A percentile compares a stretch with the other conserved stretches of the same genome.
phyloP scores from a whole-genome alignment of 345 rosid species.

The Syzygium grande region DNA sequence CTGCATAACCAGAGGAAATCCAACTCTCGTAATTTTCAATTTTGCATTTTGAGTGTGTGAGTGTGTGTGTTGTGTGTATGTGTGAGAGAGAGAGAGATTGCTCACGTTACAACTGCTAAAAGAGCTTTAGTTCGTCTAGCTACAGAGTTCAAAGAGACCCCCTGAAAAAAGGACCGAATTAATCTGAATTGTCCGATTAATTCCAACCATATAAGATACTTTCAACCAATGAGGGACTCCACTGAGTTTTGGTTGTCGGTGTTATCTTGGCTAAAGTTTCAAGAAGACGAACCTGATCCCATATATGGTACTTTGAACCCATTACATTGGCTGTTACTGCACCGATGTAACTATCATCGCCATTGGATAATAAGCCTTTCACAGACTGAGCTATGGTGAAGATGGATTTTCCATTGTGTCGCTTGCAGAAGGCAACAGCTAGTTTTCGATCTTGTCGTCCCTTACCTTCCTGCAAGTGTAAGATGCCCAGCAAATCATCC shows the following conservation, averaged over 20 bases:
- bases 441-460: conserved; percentile 82
- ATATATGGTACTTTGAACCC: conserved; percentile 80
- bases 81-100: neutral
- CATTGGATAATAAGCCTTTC: conserved; percentile 49
- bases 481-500: neutral
- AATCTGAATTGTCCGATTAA: neutral
- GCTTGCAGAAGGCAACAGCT: conserved; percentile 68
- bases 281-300: conserved; percentile 53
- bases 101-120: conserved; percentile 67
- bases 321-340: conserved; percentile 69
- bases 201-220: neutral
- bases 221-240: neutral
- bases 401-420: conserved; percentile 60
- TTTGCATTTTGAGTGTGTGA: neutral
- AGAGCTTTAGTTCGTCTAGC: conserved; percentile 48
- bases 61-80: neutral
- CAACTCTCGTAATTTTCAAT: neutral
- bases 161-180: conserved; percentile 27
- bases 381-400: conserved; percentile 56
- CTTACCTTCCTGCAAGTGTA: conserved; percentile 69
- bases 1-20: conserved; percentile 21
- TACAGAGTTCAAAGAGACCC: conserved; percentile 19
- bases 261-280: neutral
- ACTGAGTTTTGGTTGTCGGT: neutral
- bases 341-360: conserved; percentile 76